A percentile compares a stretch with the other conserved stretches of the same genome.
phyloP scores from a whole-genome alignment of 495 filamentous ascomycete genomes.

The Hypomontagnella submonticulosa region DNA sequence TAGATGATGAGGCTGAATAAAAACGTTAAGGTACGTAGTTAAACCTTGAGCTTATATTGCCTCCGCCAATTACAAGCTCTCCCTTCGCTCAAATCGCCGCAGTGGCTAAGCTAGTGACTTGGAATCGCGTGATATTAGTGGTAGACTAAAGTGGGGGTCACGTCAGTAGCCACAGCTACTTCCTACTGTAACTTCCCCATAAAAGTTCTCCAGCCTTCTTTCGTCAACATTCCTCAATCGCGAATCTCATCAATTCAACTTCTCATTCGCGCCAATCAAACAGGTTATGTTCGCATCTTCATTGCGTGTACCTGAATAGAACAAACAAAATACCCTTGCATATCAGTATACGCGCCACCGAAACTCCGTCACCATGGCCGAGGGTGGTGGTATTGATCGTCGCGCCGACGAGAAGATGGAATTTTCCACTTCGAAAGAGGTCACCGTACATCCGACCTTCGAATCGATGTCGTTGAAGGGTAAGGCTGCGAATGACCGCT shows the following conservation, averaged over 20 bases:
- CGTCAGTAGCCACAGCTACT: neutral
- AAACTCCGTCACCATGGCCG: slow-evolving; percentile 73
- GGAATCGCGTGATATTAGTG: neutral
- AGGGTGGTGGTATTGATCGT: slow-evolving; percentile 84
- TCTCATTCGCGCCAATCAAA: neutral
- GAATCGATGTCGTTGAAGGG: slow-evolving; percentile 76
- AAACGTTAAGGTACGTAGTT: slow-evolving; percentile 18
- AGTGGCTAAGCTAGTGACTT: too few species aligned
- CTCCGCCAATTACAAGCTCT: slow-evolving; percentile 19
- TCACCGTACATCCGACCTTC: slow-evolving; percentile 77
- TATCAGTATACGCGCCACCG: slow-evolving; percentile 1
- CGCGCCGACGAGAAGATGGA: slow-evolving; percentile 96
- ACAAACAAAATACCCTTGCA: too few species aligned
- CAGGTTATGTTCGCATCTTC: too few species aligned
- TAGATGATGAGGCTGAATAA: slow-evolving; percentile 32
- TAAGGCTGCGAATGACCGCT: slow-evolving; percentile 24
- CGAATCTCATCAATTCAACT: slow-evolving; percentile 28
- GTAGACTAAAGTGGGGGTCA: neutral
- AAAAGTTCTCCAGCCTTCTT: slow-evolving; percentile 27
- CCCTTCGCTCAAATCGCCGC: too few species aligned
- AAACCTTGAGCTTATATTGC: slow-evolving; percentile 22
- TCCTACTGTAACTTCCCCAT: slow-evolving; percentile 13
- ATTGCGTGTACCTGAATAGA: too few species aligned
- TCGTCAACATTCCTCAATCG: slow-evolving; percentile 6
- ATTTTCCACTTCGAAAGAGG: slow-evolving; percentile 97